Evolutionary conservation across 2,329 filamentous ascomycete species (phyloP).

Genomic region (Monosporascus sp.): DNA sequence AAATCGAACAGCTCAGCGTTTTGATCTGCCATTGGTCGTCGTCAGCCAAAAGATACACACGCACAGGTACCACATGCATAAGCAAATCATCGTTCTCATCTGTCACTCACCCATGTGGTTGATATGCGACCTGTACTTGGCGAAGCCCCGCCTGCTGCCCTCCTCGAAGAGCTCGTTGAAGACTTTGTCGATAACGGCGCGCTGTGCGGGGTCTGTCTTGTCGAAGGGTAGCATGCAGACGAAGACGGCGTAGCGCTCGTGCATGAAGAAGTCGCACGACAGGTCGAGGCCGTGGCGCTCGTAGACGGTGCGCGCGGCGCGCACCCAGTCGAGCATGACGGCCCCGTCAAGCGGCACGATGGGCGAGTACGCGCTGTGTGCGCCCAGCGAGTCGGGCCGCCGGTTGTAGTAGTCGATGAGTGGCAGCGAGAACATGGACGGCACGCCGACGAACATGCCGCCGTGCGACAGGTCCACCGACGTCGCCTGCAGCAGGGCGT

Average conservation of each 20-base stretch:
- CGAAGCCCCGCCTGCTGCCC: conserved; percentile 29
- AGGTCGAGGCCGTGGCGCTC: conserved; percentile 37
- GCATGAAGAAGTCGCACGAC: conserved; percentile 43
- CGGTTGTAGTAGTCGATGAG: conserved; percentile 30
- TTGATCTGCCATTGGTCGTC: conserved; percentile 21
- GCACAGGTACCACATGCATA: background rate
- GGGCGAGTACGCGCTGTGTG: conserved; percentile 32
- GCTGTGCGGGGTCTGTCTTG: conserved; percentile 34
- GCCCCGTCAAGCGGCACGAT: conserved; percentile 32
- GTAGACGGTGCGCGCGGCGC: conserved; percentile 33
- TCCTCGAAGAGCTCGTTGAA: conserved; percentile 28
- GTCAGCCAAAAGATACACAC: background rate
- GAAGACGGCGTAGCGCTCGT: conserved; percentile 39
- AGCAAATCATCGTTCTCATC: too few relatives aligned
- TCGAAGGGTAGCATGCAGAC: conserved; percentile 44
- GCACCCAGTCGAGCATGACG: conserved; percentile 35
- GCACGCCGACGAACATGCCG: conserved; percentile 29
- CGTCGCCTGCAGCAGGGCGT: conserved; percentile 31
- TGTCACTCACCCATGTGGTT: conserved; percentile 32
- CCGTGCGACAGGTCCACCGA: conserved; percentile 27
- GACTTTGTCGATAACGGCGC: conserved; percentile 27
- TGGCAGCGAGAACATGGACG: conserved; percentile 30
- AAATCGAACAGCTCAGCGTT: conserved; percentile 33
- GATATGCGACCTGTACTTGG: conserved; percentile 33
- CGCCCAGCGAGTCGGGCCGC: conserved; percentile 23